phyloP scores from a whole-genome alignment of 129 eudicot genomes.

The Helichrysum umbraculigerum region DNA sequence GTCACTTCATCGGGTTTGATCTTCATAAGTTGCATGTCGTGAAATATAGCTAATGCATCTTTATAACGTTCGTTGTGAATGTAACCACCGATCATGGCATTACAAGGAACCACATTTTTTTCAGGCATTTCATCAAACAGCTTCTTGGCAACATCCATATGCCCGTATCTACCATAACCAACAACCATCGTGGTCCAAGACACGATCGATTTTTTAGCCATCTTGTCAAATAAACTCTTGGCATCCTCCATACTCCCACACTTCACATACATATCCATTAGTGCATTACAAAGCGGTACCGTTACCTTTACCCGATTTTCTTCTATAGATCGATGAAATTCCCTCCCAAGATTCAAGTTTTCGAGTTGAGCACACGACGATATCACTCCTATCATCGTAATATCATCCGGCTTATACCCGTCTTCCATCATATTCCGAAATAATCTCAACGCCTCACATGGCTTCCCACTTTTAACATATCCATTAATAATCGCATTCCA shows the following conservation, averaged over 20 bases:
- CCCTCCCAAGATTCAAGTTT: conserved; percentile 54
- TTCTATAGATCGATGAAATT: conserved; percentile 45
- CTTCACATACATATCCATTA: conserved; percentile 72
- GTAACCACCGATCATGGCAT: conserved; percentile 69
- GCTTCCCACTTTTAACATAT: conserved; percentile 45
- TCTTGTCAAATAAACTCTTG: conserved; percentile 44
- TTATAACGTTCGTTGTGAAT: conserved; percentile 51
- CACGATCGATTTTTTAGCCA: conserved; percentile 56
- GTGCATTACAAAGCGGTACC: conserved; percentile 49
- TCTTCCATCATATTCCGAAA: conserved; percentile 44
- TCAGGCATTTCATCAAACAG: conserved; percentile 62
- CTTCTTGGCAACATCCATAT: conserved; percentile 47
- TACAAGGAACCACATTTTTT: conserved; percentile 64
- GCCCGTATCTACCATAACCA: conserved; percentile 59
- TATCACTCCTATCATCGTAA: conserved; percentile 74
- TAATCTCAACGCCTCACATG: conserved; percentile 45
- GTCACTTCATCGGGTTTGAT: conserved; percentile 69
- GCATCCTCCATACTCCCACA: conserved; percentile 61
- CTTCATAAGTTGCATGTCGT: conserved; percentile 48
- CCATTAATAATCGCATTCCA: conserved; percentile 69
- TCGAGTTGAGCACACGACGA: conserved; percentile 52
- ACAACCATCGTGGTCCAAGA: conserved; percentile 73
- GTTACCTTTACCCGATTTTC: conserved; percentile 39
- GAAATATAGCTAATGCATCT: conserved; percentile 58
- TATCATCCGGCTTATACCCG: conserved; percentile 59